Conservation (phyloP, 2,329 filamentous ascomycete species). For the Paecilomyces niveus region DNA sequence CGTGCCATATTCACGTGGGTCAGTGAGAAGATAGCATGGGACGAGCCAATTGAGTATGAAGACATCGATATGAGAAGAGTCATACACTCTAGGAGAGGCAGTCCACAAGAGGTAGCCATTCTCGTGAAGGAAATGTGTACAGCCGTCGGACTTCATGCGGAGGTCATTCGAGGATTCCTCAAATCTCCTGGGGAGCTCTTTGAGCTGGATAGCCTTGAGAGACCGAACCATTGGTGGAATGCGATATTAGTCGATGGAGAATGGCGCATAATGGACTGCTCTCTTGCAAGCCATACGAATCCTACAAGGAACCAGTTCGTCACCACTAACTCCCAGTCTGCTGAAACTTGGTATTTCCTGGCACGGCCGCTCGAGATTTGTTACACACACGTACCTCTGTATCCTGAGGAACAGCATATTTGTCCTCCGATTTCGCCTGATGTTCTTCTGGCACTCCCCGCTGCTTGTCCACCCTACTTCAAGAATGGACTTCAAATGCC, state of each 20-base stretch:
- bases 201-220: constrained; percentile 74
- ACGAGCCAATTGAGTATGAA: constrained; percentile 84
- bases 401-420: constrained; percentile 84
- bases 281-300: constrained; percentile 83
- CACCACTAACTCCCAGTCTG: constrained; percentile 58
- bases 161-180: constrained; percentile 81
- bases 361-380: constrained; percentile 79
- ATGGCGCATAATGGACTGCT: constrained; percentile 95
- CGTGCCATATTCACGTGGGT: constrained; percentile 97
- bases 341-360: constrained; percentile 94
- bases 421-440: constrained; percentile 82
- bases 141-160: constrained; percentile 79
- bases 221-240: constrained; percentile 97
- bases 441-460: constrained; percentile 76
- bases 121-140: constrained; percentile 90
- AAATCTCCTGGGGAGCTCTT: constrained; percentile 80
- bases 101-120: constrained; percentile 79
- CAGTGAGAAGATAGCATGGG: constrained; percentile 89
- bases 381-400: constrained; percentile 89
- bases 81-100: constrained; percentile 75
- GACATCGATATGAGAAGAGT: constrained; percentile 71
- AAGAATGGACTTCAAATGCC: constrained; percentile 70
- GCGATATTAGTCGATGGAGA: constrained; percentile 85
- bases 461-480: constrained; percentile 83
- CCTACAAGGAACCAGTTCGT: constrained; percentile 74